Conservation (phyloP, 768 basidiomycete species). For the Tylopilus rubrobrunneus region DNA sequence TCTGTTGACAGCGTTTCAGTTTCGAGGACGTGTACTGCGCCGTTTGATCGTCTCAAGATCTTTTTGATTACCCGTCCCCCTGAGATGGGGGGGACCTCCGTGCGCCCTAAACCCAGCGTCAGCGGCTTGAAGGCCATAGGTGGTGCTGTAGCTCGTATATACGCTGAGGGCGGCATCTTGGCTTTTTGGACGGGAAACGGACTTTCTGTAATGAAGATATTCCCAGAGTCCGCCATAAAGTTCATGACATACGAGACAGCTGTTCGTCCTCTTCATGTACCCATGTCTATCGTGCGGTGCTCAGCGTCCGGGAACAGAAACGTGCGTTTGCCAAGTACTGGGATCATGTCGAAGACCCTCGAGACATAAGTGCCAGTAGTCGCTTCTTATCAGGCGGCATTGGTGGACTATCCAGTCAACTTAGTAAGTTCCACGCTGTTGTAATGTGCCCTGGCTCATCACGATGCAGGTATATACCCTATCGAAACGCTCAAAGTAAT, state of each 20-base stretch:
- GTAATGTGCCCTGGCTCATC: conserved; percentile 14
- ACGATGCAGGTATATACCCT: conserved; percentile 79
- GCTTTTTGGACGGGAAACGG: conserved; percentile 99
- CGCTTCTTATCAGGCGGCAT: conserved; percentile 95
- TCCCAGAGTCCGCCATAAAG: conserved; percentile 98
- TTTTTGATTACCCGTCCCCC: conserved; percentile 90
- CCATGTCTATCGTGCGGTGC: conserved; percentile 11
- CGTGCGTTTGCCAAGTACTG: conserved; percentile 87
- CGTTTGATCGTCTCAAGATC: conserved; percentile 94
- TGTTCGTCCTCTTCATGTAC: conserved; percentile 44
- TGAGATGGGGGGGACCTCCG: conserved; percentile 56
- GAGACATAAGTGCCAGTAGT: conserved; percentile 86
- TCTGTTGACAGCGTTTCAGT: conserved; percentile 45
- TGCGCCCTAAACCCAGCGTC: conserved; percentile 42
- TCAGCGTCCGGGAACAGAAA: conserved; percentile 56
- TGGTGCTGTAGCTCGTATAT: conserved; percentile 75
- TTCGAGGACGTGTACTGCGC: conserved; percentile 93
- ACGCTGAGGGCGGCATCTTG: conserved; percentile 81
- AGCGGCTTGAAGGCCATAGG: conserved; percentile 61
- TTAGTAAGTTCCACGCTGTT: conserved; percentile 51
- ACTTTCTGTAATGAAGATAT: conserved; percentile 91
- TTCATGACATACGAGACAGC: conserved; percentile 94
- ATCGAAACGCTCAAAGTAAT: conserved; percentile 90
- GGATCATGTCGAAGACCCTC: conserved; percentile 85
- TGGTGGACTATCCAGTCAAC: conserved; percentile 91